Conservation (phyloP, 139 green algal genomes). For the Picochlorum sp. region DNA sequence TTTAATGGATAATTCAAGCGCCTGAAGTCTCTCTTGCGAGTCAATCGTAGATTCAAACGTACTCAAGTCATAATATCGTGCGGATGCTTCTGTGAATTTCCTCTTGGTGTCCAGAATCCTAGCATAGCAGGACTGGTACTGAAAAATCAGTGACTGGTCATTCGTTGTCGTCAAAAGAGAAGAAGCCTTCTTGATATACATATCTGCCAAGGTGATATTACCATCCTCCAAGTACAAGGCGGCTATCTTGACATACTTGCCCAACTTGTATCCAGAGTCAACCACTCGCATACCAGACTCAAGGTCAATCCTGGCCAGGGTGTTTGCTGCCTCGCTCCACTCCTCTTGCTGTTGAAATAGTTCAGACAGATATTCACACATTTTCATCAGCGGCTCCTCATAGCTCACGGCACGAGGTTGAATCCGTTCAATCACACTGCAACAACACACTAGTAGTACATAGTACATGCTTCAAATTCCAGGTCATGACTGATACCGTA, state of each 20-base stretch:
- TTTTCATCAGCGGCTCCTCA: slow-evolving; percentile 58
- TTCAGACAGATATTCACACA: slow-evolving; percentile 55
- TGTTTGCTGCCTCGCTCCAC: slow-evolving; percentile 79
- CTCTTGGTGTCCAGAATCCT: slow-evolving; percentile 92
- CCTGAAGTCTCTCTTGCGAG: slow-evolving; percentile 50
- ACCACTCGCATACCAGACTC: slow-evolving; percentile 57
- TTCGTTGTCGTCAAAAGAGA: slow-evolving; percentile 66
- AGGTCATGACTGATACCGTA: slow-evolving; percentile 27
- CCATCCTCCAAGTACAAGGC: slow-evolving; percentile 93
- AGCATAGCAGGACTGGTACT: slow-evolving; percentile 96
- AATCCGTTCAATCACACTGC: slow-evolving; percentile 62
- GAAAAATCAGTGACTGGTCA: slow-evolving; percentile 74
- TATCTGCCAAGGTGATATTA: slow-evolving; percentile 82
- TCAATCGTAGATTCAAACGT: slow-evolving; percentile 33
- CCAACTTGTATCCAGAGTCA: slow-evolving; percentile 74
- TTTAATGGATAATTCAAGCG: slow-evolving; percentile 68
- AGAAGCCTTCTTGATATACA: slow-evolving; percentile 87
- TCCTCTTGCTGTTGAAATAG: slow-evolving; percentile 65
- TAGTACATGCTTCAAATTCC: too few relatives aligned
- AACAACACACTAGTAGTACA: not conserved
- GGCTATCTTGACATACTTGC: slow-evolving; percentile 86
- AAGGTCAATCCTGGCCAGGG: slow-evolving; percentile 85
- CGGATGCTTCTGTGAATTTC: slow-evolving; percentile 82
- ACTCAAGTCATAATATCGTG: slow-evolving; percentile 79
- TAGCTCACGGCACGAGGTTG: slow-evolving; percentile 75